Base-by-base conservation (phyloP, 208 protist genomes). In the Wallacemonas sp. region DNA sequence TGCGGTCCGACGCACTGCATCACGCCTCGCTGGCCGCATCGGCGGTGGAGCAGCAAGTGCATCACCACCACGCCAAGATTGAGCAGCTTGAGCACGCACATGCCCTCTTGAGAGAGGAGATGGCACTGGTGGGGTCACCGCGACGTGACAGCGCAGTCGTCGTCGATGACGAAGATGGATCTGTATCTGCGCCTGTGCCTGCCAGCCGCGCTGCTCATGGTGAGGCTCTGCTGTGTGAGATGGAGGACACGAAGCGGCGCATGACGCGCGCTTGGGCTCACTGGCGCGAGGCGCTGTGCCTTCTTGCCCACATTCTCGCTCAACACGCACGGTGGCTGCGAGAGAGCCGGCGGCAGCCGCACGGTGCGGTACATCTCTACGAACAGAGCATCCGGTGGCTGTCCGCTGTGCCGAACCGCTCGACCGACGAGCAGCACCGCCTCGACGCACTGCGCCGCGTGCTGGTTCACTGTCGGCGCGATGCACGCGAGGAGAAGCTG, bases 371-470 rank as follows among this genome's bases (percentile, higher is more conserved):
- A 13, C 45, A 71, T 41, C 70, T 83, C 24, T 86, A 81, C 39
- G 74, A 85, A 44, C 76, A 89, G 68, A 72, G 78, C 36, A 73
- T 83, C n/a, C 71, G 75, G 2, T 93, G 83, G 83, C 81, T 88
- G 3, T 65, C 73, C 17, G 68, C 74, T 3, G 55, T 90, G 19
- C 58, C 60, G 24, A 55, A 58, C 17, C 77, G 73, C 3, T 79
- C 66, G 9, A 41, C 30, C 15, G 72, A 75, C 38, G 87, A 93
- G 58, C 63, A 66, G 44, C 52, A 42, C 45, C 82, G 82, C 10
- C 39, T 60, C 8, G 54, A 75, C 42, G 26, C 55, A n/a, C 62
- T 92, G 59, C 77, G 71, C 44, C 45, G 65, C 44, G 52, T 46
- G 13, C 72, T 87, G 61, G 54, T 60, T 26, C 62, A 72, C 27